Evolutionary conservation across 2,329 filamentous ascomycete species (phyloP), one percentile per base, ranked within the genome.

Genomic region (Fusarium sp.): DNA sequence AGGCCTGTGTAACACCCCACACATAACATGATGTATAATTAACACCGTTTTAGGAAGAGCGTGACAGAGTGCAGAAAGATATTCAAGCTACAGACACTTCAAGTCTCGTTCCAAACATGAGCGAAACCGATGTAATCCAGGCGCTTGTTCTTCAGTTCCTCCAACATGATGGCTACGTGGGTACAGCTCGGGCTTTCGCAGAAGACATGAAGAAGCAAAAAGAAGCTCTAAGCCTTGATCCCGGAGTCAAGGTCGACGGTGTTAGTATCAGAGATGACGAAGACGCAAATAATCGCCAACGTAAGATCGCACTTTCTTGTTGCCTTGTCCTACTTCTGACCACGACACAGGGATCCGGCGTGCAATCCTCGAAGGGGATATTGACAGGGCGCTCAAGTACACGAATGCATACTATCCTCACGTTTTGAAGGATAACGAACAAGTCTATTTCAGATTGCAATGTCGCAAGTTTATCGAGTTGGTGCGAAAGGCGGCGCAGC

Each of bases 381-480:
- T 99, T 68, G 96, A 98, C 82, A 91, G 89, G 75, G 96, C 96
- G 1, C 87, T 98, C n/a, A 93, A 95, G 81, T 89, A 92, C 77
- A 97, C 94, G 7, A 90, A 91, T 56, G 86, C 87, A 18, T 94
- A 91, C 79, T 99, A 98, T 77, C 93, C 94, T 10, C 87, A 89
- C 30, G 94, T 98, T 3, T 87, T 99, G 24, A 87, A 90, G 53
- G 89, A 94, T 28, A 94, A 98, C 78, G 90, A 94, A 62, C 90
- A 94, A 61, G 94, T 98, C 22, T 91, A 95, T 80, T 98, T 99
- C 83, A 93, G 92, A 66, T 86, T 99, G 55, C 90, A 92, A 75
- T 98, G 95, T 80, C 91, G 95, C 69, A 97, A 96, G 80, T 98
- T 98, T 81, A 92, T 98, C 69, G 96, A 99, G 82, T 96, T 99